Conservation (phyloP, 345 rosid genomes). For the Noccaea bulbosa region DNA sequence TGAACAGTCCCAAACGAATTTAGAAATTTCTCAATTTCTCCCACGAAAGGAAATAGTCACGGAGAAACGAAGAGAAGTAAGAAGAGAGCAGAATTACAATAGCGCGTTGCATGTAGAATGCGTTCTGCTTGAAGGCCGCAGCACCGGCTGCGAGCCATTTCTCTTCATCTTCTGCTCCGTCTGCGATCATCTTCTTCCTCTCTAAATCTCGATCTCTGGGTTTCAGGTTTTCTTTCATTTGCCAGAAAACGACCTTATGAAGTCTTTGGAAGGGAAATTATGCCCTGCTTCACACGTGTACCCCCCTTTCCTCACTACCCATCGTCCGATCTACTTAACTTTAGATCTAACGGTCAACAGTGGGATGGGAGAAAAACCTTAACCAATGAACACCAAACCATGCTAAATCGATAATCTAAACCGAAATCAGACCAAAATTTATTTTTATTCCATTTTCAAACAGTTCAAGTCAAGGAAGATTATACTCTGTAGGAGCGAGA, state of each 20-base stretch:
- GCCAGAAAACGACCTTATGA: slow-evolving; percentile 36
- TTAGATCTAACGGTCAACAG: slow-evolving; percentile 30
- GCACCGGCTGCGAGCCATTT: slow-evolving; percentile 96
- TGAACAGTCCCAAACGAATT: background rate
- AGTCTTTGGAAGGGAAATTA: slow-evolving; percentile 35
- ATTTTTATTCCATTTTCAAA: background rate
- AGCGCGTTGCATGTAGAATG: slow-evolving; percentile 98
- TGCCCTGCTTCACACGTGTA: slow-evolving; percentile 20
- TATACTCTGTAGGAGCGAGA: background rate
- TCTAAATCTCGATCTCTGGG: slow-evolving; percentile 46
- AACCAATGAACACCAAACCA: background rate
- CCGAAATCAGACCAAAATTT: background rate
- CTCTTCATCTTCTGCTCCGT: slow-evolving; percentile 92
- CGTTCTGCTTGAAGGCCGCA: slow-evolving; percentile 96
- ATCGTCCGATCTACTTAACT: slow-evolving; percentile 27
- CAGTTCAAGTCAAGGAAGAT: background rate
- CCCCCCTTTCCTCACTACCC: background rate
- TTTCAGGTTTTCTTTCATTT: slow-evolving; percentile 37
- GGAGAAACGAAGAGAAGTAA: slow-evolving; percentile 28
- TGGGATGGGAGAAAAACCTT: background rate
- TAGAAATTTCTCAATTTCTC: slow-evolving; percentile 12
- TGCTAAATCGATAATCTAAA: background rate
- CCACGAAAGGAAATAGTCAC: slow-evolving; percentile 9
- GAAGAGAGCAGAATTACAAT: slow-evolving; percentile 55
- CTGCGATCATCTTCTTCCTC: slow-evolving; percentile 66